These are phyloP conservation scores for Cladosporium velox DNA, from an alignment of 2,329 filamentous ascomycete genomes.

Conservation along the genomic window DNA sequence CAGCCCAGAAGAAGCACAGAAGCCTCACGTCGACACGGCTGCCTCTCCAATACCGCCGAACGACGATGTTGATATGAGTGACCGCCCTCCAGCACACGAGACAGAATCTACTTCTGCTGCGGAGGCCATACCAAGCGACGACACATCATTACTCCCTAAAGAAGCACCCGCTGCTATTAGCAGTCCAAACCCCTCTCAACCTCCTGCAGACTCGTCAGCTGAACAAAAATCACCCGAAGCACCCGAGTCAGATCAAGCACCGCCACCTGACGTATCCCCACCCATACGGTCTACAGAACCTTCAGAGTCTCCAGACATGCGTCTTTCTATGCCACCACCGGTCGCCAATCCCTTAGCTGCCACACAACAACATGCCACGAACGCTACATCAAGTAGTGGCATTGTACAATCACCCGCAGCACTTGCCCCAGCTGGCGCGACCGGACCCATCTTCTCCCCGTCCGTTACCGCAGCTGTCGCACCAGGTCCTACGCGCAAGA, in stretches of 20 bases:
- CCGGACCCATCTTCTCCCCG: slow-evolving; percentile 36
- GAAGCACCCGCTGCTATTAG: not conserved
- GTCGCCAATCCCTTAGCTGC: slow-evolving; percentile 27
- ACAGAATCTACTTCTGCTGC: not conserved
- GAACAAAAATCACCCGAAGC: slow-evolving; percentile 5
- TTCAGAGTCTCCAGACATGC: slow-evolving; percentile 32
- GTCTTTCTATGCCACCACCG: slow-evolving; percentile 39
- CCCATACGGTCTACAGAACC: not conserved
- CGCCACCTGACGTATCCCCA: slow-evolving; percentile 8
- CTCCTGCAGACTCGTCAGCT: slow-evolving; percentile 2
- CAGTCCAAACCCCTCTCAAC: slow-evolving; percentile 3
- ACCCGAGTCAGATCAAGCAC: slow-evolving; percentile 18
- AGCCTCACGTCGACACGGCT: not conserved
- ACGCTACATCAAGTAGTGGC: not conserved
- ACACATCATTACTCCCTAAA: not conserved
- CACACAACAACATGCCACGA: slow-evolving; percentile 18
- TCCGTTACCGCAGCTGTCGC: slow-evolving; percentile 45
- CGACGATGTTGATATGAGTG: slow-evolving; percentile 14
- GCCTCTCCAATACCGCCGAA: not conserved
- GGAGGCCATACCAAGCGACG: not conserved
- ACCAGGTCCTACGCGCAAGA: slow-evolving; percentile 47
- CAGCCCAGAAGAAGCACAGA: not conserved
- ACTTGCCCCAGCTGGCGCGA: slow-evolving; percentile 10
- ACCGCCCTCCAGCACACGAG: not conserved
- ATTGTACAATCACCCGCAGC: slow-evolving; percentile 33